Evolutionary conservation across 306 rosid species (phyloP), one percentile per base, ranked within the genome.

Genomic region (Cicer judaicum): DNA sequence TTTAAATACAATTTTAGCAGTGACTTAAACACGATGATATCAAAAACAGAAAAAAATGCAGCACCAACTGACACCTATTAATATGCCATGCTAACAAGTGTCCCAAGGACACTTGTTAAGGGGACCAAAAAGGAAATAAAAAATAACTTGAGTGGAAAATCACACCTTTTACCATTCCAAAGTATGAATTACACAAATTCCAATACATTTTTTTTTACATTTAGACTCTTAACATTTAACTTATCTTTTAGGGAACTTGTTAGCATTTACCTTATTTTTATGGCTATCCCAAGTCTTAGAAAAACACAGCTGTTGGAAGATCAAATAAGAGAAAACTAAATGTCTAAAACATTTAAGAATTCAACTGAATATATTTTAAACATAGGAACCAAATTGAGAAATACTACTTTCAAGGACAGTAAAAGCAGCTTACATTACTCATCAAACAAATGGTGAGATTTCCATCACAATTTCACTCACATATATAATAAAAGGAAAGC

Each of bases 401-500:
- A 52, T 52, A 52, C 21, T 52, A 52, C 21, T 52, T 52, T 52
- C 24, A 52, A 52, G 24, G 57, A 52, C 19, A 6, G 21, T 52
- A 7, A 52, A 7, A 52, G 24, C 14, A 52, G 57, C 16, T 52
- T 52, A 52, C 19, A 13, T 14, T 52, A 14, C 21, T 52, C 24
- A 52, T n/a, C 57, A 52, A 14, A n/a, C 53, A 48, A 48, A 48
- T 48, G 53, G 53, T 48, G 53, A 48, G 53, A 48, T 14, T 48
- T 48, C 53, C n/a, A 48, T 48, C 53, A 10, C 53, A 48, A 12
- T 48, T 48, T 48, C 53, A 48, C 53, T n/a, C 53, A 44, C 12
- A 44, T 44, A 44, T 44, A 12, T 10, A 10, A 44, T 10, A 44
- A 44, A 44, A 7, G 49, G 49, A 9, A 44, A 44, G 36, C 5